Evolutionary conservation across 1,284 basidiomycete species (phyloP).

Genomic region (Tylopilus sp.): DNA sequence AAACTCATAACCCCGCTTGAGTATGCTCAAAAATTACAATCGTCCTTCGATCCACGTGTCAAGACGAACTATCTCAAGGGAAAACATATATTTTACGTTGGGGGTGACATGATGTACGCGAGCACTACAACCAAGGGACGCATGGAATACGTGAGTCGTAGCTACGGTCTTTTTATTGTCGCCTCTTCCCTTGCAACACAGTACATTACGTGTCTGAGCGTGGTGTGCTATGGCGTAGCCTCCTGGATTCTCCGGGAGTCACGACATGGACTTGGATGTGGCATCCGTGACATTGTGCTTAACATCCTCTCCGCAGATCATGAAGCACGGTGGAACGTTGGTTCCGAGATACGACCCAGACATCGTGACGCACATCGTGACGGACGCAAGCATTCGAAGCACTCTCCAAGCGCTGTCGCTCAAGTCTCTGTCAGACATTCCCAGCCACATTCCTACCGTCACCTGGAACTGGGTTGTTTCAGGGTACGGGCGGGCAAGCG

Average conservation of each 20-base stretch:
- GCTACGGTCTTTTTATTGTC: neutral
- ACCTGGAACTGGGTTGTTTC: slow-evolving; percentile 57
- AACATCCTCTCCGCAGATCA: slow-evolving; percentile 41
- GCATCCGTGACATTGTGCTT: neutral
- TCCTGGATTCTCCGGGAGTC: neutral
- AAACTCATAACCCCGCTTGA: slow-evolving; percentile 36
- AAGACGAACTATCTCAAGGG: slow-evolving; percentile 43
- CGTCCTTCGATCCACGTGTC: slow-evolving; percentile 19
- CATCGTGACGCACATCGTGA: slow-evolving; percentile 61
- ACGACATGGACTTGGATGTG: neutral
- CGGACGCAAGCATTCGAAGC: slow-evolving; percentile 39
- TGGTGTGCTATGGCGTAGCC: neutral
- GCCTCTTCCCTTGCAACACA: neutral
- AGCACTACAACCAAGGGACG: slow-evolving; percentile 46
- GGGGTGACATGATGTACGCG: slow-evolving; percentile 53
- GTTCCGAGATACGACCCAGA: slow-evolving; percentile 51
- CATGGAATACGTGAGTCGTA: slow-evolving; percentile 52
- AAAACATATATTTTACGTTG: slow-evolving; percentile 54
- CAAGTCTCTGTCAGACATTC: slow-evolving; percentile 51
- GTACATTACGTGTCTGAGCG: neutral
- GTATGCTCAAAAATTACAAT: slow-evolving; percentile 38
- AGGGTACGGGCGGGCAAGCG: slow-evolving; percentile 12
- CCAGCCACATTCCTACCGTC: slow-evolving; percentile 57
- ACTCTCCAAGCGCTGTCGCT: slow-evolving; percentile 42
- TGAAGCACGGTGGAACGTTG: slow-evolving; percentile 54